These are phyloP conservation scores for Rugonectria rugulosa DNA, from an alignment of 2,329 filamentous ascomycete species.

Conservation along the genomic window DNA sequence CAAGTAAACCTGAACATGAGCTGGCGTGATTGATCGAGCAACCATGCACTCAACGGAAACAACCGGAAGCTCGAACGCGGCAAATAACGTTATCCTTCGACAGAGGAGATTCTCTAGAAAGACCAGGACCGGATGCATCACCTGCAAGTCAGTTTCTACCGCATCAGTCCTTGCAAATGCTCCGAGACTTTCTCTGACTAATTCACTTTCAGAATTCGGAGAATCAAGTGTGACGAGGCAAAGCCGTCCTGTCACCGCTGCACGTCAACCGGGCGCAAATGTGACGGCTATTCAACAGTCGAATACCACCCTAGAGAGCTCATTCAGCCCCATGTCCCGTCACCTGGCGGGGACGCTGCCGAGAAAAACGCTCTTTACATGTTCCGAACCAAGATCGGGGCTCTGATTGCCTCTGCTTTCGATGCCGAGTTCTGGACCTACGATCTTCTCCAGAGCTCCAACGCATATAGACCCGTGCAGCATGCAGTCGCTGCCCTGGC, in stretches of 20 bases:
- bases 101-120: background rate
- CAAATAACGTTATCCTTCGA: background rate
- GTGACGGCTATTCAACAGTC: background rate
- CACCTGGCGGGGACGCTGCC: background rate
- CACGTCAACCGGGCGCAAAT: background rate
- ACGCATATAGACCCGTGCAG: background rate
- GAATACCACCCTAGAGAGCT: background rate
- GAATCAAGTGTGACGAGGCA: slow-evolving; percentile 4
- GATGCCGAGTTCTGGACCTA: slow-evolving; percentile 12
- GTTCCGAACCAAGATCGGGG: slow-evolving; percentile 7
- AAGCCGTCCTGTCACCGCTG: background rate
- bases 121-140: background rate
- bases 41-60: background rate
- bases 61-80: background rate
- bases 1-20: background rate
- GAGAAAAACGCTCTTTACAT: slow-evolving; percentile 6
- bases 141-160: background rate
- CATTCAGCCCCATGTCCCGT: background rate
- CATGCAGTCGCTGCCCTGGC: slow-evolving; percentile 9
- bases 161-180: background rate
- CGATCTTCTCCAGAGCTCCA: background rate
- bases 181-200: background rate
- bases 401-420: slow-evolving; percentile 4
- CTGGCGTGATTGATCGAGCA: no score
- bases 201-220: background rate